Evolutionary conservation across 768 basidiomycete species (phyloP).

Genomic region (Mycena albidolilacea): DNA sequence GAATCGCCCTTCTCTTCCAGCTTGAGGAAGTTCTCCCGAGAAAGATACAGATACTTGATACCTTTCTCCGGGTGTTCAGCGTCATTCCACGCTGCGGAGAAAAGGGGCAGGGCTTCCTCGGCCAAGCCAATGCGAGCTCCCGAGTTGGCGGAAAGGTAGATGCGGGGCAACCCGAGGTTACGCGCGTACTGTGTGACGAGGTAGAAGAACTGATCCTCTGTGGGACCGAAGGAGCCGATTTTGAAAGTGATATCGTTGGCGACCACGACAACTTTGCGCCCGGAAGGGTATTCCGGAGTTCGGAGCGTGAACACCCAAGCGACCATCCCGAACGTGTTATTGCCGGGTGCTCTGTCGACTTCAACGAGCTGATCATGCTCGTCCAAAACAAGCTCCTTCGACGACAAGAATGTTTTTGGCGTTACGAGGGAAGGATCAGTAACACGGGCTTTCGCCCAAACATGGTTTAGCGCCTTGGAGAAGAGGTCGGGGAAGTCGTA

Average conservation of each 20-base stretch:
- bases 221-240: conserved; percentile 97
- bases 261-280: conserved; percentile 89
- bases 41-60: conserved; percentile 95
- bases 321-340: conserved; percentile 97
- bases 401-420: conserved; percentile 86
- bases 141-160: conserved; percentile 99
- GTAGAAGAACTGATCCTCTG: conserved; percentile 97
- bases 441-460: conserved; percentile 85
- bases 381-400: conserved; percentile 93
- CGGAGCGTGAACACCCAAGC: conserved; percentile 95
- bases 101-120: conserved; percentile 90
- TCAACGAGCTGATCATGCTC: conserved; percentile 93
- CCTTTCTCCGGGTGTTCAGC: conserved; percentile 91
- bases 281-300: conserved; percentile 93
- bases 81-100: conserved; percentile 94
- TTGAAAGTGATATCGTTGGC: conserved; percentile 99
- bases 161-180: conserved; percentile 87
- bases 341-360: conserved; percentile 93
- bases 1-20: conserved; percentile 89
- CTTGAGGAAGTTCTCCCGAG: conserved; percentile 90
- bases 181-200: conserved; percentile 96
- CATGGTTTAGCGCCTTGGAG: conserved; percentile 94
- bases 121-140: conserved; percentile 97
- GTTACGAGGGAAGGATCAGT: conserved; percentile 75
- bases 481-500: conserved; percentile 99